Evolutionary conservation across 164 flowering plant species (phyloP).

Genomic region (Santalum album): DNA sequence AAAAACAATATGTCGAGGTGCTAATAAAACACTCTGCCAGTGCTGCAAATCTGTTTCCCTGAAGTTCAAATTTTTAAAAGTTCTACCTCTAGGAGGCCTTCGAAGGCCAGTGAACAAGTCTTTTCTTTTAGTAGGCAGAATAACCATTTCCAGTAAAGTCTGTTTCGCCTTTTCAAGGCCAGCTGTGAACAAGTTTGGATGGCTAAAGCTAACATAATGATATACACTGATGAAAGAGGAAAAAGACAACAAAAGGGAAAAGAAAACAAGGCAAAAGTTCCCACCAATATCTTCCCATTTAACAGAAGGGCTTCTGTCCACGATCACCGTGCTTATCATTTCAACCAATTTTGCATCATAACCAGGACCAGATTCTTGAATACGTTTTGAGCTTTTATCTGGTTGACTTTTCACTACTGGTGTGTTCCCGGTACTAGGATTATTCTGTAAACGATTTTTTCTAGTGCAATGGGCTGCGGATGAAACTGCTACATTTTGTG

Average conservation of each 20-base stretch:
- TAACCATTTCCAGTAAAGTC: conserved; percentile 91
- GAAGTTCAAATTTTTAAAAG: background rate
- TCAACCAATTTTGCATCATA: conserved; percentile 78
- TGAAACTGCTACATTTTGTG: conserved; percentile 26
- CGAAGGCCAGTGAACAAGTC: conserved; percentile 95
- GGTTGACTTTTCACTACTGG: conserved; percentile 19
- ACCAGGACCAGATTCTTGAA: conserved; percentile 29
- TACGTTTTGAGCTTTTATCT: conserved; percentile 29
- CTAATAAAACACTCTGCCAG: background rate
- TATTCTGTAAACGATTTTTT: conserved; percentile 20
- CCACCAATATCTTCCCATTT: conserved; percentile 98
- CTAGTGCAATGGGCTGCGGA: conserved; percentile 22
- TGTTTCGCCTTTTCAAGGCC: conserved; percentile 97
- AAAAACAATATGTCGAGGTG: conserved; percentile 7
- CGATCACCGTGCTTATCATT: conserved; percentile 78
- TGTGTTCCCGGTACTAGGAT: conserved; percentile 20
- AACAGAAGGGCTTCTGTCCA: conserved; percentile 93
- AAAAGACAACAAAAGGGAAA: background rate
- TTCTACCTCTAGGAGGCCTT: conserved; percentile 81
- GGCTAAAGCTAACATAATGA: background rate
- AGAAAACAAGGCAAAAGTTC: conserved; percentile 9
- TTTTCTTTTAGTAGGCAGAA: conserved; percentile 87
- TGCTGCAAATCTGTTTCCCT: background rate
- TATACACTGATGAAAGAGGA: background rate
- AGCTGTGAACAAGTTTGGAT: conserved; percentile 35